Base-by-base conservation (phyloP, 2,329 filamentous ascomycete genomes). In the Alternaria panax region DNA sequence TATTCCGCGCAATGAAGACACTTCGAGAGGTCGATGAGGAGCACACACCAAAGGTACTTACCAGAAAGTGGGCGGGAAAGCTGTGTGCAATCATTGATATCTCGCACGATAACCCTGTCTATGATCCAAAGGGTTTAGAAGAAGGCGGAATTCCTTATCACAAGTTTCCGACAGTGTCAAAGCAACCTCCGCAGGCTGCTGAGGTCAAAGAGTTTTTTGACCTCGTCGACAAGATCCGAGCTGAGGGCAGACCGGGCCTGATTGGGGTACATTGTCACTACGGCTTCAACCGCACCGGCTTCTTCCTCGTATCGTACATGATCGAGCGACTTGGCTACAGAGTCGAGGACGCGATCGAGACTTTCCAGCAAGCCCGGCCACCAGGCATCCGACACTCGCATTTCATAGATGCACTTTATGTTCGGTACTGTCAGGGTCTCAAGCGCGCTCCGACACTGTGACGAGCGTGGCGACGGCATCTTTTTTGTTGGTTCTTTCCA, bases 201-300 rank as follows among this genome's bases (percentile, higher is more conserved):
- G 87, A 90, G 69, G 86, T 88, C 1, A 77, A 81, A 18, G 81
- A 83, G 6, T 90, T 90, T 69, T 84, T 88, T 55, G 79, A 80
- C 2, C 74, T 89, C 2, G 82, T 90, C 20, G 86, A 89, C 65
- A 62, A 70, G 5, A 67, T 83, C 2, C 68, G 77, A 1, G 60
- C 53, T 6, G 66, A 75, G 36, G 55, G 59, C 1, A 62, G 80
- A 76, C 57, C 70, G 36, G 54, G 65, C 14, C 55, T 89, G 47
- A 86, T 97, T 51, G 93, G 90, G 2, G 92, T 97, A 0, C 94
- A 98, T 75, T 98, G 94, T 71, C 94, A 98, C 73, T 97, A 97
- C 69, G 94, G 94, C 0, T 97, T 96, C 80, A 97, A 98, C 75
- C 87, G 93, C 22, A 97, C 94, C 0, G 94, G 94, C 0, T 97